These are phyloP conservation scores for Phytophthora pinifolia DNA, from an alignment of 352 stramenopile species.

Conservation along the genomic window DNA sequence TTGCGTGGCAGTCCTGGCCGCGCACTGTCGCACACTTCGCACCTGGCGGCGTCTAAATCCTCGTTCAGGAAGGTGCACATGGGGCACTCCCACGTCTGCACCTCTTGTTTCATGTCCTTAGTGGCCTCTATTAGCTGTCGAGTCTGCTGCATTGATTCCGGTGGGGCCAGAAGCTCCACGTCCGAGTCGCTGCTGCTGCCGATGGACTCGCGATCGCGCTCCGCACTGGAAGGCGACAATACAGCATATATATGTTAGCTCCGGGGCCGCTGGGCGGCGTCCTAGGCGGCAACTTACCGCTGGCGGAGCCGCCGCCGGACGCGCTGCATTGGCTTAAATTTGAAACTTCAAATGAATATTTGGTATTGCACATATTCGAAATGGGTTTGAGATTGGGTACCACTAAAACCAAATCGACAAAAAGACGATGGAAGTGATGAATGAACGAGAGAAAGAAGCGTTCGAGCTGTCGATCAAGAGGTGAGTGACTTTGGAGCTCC, in stretches of 20 bases:
- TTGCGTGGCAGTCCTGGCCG: conserved; percentile 26
- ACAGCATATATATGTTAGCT: neutral
- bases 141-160: conserved; percentile 1
- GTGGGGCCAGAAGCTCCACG: conserved; percentile 13
- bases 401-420: too few species aligned
- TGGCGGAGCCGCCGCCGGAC: conserved; percentile 27
- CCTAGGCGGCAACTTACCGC: conserved; percentile 16
- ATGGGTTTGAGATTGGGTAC: too few species aligned
- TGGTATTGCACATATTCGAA: too few species aligned
- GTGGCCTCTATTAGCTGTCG: neutral
- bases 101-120: neutral
- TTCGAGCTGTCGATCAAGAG: conserved; percentile 26
- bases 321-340: conserved; percentile 19
- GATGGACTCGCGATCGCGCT: conserved; percentile 10
- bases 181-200: conserved; percentile 40
- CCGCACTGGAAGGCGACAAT: conserved; percentile 5
- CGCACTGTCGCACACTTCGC: conserved; percentile 45
- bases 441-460: conserved; percentile 19
- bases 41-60: conserved; percentile 16
- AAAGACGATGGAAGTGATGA: conserved; percentile 23
- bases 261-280: neutral
- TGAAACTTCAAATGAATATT: conserved; percentile 21
- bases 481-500: conserved; percentile 6
- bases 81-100: conserved; percentile 35
- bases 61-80: conserved; percentile 57